Percentiles rank a stretch among this genome's conserved stretches.
These are phyloP conservation scores for Lonicera japonica DNA, from an alignment of 129 eudicot species.

Conservation along the genomic window DNA sequence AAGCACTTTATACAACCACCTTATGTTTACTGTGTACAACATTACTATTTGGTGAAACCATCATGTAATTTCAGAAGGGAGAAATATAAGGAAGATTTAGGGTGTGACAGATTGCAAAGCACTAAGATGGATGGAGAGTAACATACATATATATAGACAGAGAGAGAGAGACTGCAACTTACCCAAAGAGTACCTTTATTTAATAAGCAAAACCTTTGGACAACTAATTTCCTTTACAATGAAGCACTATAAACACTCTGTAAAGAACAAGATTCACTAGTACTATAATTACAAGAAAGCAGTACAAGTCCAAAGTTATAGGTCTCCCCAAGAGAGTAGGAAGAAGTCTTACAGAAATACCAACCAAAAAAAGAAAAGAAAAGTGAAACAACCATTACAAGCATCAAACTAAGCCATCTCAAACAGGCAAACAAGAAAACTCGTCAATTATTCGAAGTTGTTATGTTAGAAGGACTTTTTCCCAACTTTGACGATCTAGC, in stretches of 20 bases:
- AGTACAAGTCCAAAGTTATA: conserved; percentile 17
- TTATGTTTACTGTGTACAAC: no score
- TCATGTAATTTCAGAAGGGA: no score
- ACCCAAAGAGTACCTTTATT: no score
- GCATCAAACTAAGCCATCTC: conserved; percentile 3
- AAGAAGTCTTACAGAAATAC: neutral
- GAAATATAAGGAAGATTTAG: no score
- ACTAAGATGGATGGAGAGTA: no score
- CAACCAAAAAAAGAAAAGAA: conserved; percentile 1
- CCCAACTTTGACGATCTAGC: conserved; percentile 51
- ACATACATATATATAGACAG: no score
- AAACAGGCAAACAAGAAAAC: conserved; percentile 3
- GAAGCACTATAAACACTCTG: neutral
- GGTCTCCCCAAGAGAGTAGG: conserved; percentile 10
- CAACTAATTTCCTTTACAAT: neutral
- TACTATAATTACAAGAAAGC: conserved; percentile 22
- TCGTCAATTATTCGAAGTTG: conserved; percentile 5
- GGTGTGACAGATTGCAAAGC: no score
- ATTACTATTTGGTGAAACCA: no score
- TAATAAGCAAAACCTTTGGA: no score
- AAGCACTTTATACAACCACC: no score
- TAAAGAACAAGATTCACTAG: conserved; percentile 5
- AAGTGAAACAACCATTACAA: neutral
- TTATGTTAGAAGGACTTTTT: conserved; percentile 40
- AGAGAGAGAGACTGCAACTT: no score